A percentile compares a stretch with the other conserved stretches of the same genome.
Evolutionary conservation across 73 alveolate species (phyloP).

Genomic region (Paraurostyla sp.): DNA sequence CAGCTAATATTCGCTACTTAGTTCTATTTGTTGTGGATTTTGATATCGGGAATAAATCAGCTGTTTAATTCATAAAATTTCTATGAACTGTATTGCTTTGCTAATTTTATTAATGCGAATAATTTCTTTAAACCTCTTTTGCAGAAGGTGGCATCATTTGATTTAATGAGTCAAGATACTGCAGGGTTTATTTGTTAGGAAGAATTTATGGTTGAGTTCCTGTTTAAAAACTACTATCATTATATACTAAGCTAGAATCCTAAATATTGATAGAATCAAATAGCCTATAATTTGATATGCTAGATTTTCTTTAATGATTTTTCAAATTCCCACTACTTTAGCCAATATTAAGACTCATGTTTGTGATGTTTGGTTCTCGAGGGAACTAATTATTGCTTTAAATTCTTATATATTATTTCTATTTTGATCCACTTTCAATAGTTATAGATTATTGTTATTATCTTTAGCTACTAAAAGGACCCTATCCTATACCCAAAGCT

Average conservation of each 20-base stretch:
- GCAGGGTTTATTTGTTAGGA: too few species aligned
- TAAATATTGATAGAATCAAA: slow-evolving; percentile 24
- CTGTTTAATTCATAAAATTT: not conserved
- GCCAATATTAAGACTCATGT: slow-evolving; percentile 9
- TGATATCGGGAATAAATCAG: slow-evolving; percentile 22
- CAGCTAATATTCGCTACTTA: not conserved
- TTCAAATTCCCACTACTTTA: not conserved
- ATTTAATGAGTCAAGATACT: too few species aligned
- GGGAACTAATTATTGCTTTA: not conserved
- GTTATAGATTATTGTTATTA: not conserved
- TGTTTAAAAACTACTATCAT: not conserved
- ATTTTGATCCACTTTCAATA: too few species aligned
- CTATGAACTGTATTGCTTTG: not conserved
- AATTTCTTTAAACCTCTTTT: not conserved
- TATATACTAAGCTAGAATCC: not conserved
- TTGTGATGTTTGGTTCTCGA: slow-evolving; percentile 23
- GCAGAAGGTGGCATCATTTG: not conserved
- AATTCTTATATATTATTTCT: not conserved
- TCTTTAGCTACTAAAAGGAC: not conserved
- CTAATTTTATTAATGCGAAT: not conserved
- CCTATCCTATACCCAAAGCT: too few species aligned
- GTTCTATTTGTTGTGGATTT: not conserved
- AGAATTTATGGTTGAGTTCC: too few species aligned
- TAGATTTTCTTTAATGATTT: not conserved
- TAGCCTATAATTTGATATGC: not conserved